Evolutionary conservation across 495 filamentous ascomycete species (phyloP).

Genomic region (Pyrenula massariospora): DNA sequence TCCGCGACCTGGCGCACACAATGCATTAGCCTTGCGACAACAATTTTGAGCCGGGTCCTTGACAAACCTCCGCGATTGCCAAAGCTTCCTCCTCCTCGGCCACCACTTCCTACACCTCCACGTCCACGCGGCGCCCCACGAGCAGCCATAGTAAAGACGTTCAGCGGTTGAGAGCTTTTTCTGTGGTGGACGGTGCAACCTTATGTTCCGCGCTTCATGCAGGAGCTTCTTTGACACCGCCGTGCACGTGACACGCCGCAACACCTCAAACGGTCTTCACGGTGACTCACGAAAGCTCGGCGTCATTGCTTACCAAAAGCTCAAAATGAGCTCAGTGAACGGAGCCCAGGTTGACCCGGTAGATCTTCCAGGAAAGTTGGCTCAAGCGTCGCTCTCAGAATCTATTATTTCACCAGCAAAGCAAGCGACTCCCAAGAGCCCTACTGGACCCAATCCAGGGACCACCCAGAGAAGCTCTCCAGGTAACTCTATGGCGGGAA

Average conservation of each 20-base stretch:
- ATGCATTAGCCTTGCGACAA: background rate
- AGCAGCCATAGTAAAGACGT: conserved; percentile 31
- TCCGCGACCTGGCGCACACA: conserved; percentile 37
- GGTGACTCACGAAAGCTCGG: background rate
- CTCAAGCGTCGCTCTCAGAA: background rate
- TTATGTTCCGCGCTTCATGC: conserved; percentile 17
- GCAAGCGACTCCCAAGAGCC: background rate
- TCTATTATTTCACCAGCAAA: background rate
- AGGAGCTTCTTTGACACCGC: conserved; percentile 16
- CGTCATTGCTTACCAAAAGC: background rate
- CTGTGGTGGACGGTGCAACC: conserved; percentile 26
- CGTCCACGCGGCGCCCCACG: conserved; percentile 30
- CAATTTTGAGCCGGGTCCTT: background rate
- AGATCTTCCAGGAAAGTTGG: background rate
- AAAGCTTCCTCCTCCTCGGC: conserved; percentile 37
- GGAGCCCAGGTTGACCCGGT: background rate
- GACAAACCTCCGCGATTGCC: conserved; percentile 30
- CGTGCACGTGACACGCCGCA: conserved; percentile 30
- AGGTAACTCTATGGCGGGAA: too few relatives aligned
- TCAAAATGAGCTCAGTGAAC: background rate
- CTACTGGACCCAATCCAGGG: too few relatives aligned
- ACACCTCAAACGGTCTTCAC: background rate
- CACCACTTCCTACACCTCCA: conserved; percentile 32
- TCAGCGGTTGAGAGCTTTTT: conserved; percentile 31
- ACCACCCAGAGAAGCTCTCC: too few relatives aligned